These are phyloP conservation scores for Yarrowia keelungensis DNA, from an alignment of 805 yeast genomes.

Conservation along the genomic window DNA sequence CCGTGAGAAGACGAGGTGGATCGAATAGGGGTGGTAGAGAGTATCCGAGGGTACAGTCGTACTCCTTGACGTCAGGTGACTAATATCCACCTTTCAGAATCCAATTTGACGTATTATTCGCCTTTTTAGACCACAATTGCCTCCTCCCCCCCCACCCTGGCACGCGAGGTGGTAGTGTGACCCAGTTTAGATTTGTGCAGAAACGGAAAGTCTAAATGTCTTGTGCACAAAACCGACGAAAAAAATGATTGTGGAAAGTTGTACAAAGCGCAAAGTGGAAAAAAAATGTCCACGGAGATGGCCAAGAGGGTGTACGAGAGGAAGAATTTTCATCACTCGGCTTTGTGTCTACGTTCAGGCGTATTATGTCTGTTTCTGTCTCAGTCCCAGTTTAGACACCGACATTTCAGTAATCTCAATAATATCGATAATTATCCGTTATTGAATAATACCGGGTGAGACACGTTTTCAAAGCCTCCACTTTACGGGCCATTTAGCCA, in stretches of 20 bases:
- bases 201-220: not conserved
- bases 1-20: too few relatives aligned
- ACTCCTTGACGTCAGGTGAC: not conserved
- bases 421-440: too few relatives aligned
- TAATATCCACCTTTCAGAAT: not conserved
- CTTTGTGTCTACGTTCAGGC: too few relatives aligned
- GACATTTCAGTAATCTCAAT: too few relatives aligned
- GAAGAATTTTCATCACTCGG: too few relatives aligned
- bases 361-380: too few relatives aligned
- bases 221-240: not conserved
- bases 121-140: not conserved
- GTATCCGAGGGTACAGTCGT: too few relatives aligned
- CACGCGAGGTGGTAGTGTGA: conserved; percentile 39
- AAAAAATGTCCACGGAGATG: not conserved
- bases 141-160: conserved; percentile 21
- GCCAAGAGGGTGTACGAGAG: not conserved
- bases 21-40: not conserved
- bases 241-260: not conserved
- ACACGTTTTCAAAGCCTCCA: too few relatives aligned
- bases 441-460: too few relatives aligned
- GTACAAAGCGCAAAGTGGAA: not conserved
- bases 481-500: too few relatives aligned
- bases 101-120: too few relatives aligned
- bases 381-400: too few relatives aligned
- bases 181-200: conserved; percentile 29